Evolutionary conservation across 345 rosid species (phyloP), one percentile per base, ranked within the genome.

Genomic region (Noccaea caerulescens): DNA sequence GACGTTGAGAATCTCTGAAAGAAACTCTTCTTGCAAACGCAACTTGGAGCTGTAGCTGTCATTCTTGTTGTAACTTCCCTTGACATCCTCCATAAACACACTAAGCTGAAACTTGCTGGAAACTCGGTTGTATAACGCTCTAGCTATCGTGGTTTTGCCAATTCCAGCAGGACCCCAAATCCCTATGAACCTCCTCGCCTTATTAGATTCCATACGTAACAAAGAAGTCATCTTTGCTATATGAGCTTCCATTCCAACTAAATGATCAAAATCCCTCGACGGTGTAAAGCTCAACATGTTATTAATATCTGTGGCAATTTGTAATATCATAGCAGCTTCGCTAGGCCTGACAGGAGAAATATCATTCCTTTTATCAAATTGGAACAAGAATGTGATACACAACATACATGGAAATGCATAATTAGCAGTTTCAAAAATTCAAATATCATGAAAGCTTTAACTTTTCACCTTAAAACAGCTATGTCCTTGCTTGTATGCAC

Each of bases 161-260:
- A 46, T 46, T n/a, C 68, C 68, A 8, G 68, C 68, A 10, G 68
- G 68, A 9, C 68, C 68, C 67, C 68, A 63, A 1, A 63, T 63
- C 11, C 68, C 68, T 7, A 46, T 43, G 4, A 46, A 14, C 38
- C 16, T 63, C n/a, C 16, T 63, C n/a, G 7, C 30, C 1, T 63
- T 16, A 33, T 46, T 8, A 3, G 68, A 46, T 46, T 46, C 68
- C 9, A 63, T 33, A 11, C 18, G 13, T 34, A 63, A 46, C 55
- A 30, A 16, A 6, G 32, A 32, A 33, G 16, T 10, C 43, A 46
- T 46, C 16, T 63, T 34, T 63, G 42, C 6, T 33, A 63, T 33
- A 46, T 63, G 68, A 63, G 68, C 10, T 63, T 63, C 68, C 6
- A 63, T 63, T 10, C 55, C 68, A 63, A 63, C 55, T 14, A 63